phyloP scores from a whole-genome alignment of 805 yeast species.

The Lachancea thermotolerans region DNA sequence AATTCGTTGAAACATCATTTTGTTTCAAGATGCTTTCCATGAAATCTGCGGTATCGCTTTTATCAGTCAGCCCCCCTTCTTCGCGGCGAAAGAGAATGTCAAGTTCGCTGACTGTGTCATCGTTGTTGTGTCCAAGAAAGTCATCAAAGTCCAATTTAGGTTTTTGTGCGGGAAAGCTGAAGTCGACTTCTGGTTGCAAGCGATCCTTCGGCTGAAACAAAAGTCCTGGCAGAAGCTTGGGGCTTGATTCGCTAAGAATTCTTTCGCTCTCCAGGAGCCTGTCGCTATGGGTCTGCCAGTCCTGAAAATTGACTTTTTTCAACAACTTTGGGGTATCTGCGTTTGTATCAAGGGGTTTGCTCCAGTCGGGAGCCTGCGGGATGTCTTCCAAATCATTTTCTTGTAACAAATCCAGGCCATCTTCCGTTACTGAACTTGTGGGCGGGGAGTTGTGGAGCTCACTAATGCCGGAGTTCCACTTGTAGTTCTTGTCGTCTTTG shows the following conservation, averaged over 20 bases:
- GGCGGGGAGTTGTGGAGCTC: neutral
- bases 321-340: neutral
- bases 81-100: slow-evolving; percentile 23
- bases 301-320: slow-evolving; percentile 1
- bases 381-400: slow-evolving; percentile 18
- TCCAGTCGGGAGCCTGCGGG: slow-evolving; percentile 14
- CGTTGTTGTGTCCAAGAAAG: slow-evolving; percentile 3
- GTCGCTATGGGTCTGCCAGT: slow-evolving; percentile 4
- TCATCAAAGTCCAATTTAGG: neutral
- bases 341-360: neutral
- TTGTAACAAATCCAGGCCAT: neutral
- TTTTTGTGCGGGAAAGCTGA: slow-evolving; percentile 16
- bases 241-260: neutral
- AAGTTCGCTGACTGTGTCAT: slow-evolving; percentile 25
- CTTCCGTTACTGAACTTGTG: neutral
- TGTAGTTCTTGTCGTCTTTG: neutral
- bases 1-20: slow-evolving; percentile 14
- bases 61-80: slow-evolving; percentile 10
- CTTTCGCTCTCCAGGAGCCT: slow-evolving; percentile 3
- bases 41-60: slow-evolving; percentile 8
- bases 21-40: slow-evolving; percentile 25
- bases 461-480: neutral
- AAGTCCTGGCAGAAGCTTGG: slow-evolving; percentile 2
- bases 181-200: slow-evolving; percentile 10
- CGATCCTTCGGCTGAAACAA: neutral